Evolutionary conservation across 768 basidiomycete species (phyloP), one percentile per base, ranked within the genome.

Genomic region (Scleroderma citrinum): DNA sequence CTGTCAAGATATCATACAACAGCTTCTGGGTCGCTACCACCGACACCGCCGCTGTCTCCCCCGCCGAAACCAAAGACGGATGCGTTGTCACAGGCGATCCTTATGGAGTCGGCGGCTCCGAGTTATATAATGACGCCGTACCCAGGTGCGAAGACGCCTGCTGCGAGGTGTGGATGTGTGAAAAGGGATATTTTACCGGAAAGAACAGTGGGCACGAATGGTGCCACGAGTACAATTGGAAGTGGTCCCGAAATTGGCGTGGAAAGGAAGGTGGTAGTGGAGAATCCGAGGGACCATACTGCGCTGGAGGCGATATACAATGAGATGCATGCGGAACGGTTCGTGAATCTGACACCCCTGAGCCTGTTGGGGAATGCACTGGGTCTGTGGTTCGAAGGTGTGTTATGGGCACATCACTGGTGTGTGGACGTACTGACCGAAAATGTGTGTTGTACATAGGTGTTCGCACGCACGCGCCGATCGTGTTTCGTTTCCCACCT

Each of bases 271-370:
- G 34, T 20, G 21, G 26, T 38, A 7, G 44, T 79, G 0, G 53
- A 58, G 3, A 78, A 88, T 58, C 85, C 86, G 3, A 71, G 82
- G 8, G 83, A 88, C 51, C 87, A 88, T 58, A 73, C 76, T 0
- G 54, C 85, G 12, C 68, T 89, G 20, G 80, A 83, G 56, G 66
- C 65, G 39, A 81, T 87, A 11, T 88, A 86, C 68, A 73, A 68
- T 17, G 80, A 82, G 54, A 82, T 84, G 78, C 81, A 87, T 23
- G 76, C 76, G 5, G 70, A 78, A 13, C 69, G 83, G 31, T 87
- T 85, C 56, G 81, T 89, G 57, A 87, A 87, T 59, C 64, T 77
- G 2, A 67, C 77, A 20, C 85, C 86, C 2, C 60, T 87, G 14
- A 80, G 82, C 1, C 55, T 87, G 36, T 64, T 89, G 44, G 68